Evolutionary conservation across 2,329 filamentous ascomycete genomes (phyloP).

Genomic region (Camillea tinctor): DNA sequence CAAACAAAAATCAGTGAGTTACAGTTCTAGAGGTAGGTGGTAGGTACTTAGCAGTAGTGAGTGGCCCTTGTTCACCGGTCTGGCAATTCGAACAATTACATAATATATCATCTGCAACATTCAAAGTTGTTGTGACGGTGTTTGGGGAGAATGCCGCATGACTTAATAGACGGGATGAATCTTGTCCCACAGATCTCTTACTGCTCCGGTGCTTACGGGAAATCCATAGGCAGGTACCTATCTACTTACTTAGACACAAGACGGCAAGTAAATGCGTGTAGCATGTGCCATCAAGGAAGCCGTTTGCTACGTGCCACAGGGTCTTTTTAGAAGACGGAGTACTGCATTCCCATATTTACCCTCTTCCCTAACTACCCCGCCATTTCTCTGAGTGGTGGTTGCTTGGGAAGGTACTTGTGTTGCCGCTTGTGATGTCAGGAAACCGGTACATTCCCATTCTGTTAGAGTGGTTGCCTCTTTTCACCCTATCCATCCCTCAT

Average conservation of each 20-base stretch:
- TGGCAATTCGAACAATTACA: neutral
- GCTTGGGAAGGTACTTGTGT: neutral
- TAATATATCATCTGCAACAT: neutral
- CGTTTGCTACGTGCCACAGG: neutral
- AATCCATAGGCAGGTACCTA: neutral
- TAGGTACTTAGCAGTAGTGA: too few relatives aligned
- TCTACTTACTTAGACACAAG: neutral
- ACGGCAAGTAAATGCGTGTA: neutral
- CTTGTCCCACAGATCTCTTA: neutral
- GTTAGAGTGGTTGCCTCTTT: neutral
- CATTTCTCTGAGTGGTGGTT: neutral
- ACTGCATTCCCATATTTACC: neutral
- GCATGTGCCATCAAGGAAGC: neutral
- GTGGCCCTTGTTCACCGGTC: neutral
- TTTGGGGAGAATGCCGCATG: neutral
- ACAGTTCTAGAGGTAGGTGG: too few relatives aligned
- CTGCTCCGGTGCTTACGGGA: neutral
- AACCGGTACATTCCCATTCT: neutral
- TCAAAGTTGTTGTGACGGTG: too few relatives aligned
- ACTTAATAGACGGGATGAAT: neutral
- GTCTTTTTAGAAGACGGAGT: neutral
- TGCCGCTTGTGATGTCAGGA: neutral
- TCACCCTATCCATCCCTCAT: neutral
- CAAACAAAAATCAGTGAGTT: too few relatives aligned
- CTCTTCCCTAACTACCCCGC: neutral